phyloP scores from a whole-genome alignment of 345 rosid species.

The Cochlearia excelsa region DNA sequence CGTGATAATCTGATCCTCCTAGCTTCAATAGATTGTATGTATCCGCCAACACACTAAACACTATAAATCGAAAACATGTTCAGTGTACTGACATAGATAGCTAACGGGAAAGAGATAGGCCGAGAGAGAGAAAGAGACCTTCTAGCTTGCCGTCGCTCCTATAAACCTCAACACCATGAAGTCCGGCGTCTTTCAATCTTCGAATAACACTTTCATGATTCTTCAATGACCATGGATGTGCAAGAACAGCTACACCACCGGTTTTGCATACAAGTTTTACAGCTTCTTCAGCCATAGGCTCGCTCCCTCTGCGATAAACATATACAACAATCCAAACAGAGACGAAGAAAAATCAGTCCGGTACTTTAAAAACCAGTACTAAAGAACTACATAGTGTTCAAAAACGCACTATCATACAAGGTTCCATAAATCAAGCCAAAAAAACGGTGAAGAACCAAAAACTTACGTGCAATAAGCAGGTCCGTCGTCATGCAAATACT shows the following conservation, averaged over 20 bases:
- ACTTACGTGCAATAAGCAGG: constrained; percentile 85
- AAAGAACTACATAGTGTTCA: neutral
- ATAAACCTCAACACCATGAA: constrained; percentile 85
- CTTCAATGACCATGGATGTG: constrained; percentile 97
- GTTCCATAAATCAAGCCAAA: neutral
- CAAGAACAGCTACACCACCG: constrained; percentile 91
- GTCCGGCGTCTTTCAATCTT: constrained; percentile 76
- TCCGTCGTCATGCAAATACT: constrained; percentile 84
- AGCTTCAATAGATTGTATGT: constrained; percentile 71
- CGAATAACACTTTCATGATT: constrained; percentile 59
- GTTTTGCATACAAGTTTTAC: constrained; percentile 65
- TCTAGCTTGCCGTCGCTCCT: constrained; percentile 79
- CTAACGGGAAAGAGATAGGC: neutral
- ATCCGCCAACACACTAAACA: constrained; percentile 76
- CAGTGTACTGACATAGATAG: neutral
- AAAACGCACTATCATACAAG: constrained; percentile 6
- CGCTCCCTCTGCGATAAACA: constrained; percentile 61
- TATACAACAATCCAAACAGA: constrained; percentile 5
- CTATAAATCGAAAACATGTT: constrained; percentile 39
- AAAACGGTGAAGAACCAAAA: constrained; percentile 7
- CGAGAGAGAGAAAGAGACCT: constrained; percentile 41
- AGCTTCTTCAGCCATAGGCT: constrained; percentile 78
- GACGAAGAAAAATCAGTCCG: neutral
- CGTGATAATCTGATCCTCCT: constrained; percentile 96
- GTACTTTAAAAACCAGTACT: neutral